Evolutionary conservation across 1,139 yeast genomes (phyloP), one percentile per base, ranked within the genome.

Genomic region (Lodderomyces jiufengensis): DNA sequence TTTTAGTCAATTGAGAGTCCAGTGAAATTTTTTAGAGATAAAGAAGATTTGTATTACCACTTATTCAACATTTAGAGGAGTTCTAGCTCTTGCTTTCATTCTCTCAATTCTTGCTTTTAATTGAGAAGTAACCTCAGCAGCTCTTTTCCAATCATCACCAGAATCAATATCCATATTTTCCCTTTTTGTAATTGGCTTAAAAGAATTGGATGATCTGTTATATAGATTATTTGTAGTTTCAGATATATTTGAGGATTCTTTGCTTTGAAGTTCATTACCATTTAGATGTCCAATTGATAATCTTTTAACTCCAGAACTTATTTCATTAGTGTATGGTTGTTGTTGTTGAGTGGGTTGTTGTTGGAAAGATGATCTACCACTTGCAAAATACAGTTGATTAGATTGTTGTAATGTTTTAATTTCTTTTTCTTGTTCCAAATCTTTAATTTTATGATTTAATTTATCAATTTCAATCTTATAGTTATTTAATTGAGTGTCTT

Each of bases 81-180:
- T 29, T 24, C 43, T 33, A 24, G 48, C 37, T 38, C 49, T 36
- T 11, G 86, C 86, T 55, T 82, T 84, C 96, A 88, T 87, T 58
- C 84, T 82, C 56, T 86, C 95, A 33, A 90, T 88, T 46, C 96
- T 66, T 1, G 88, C 95, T 54, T 84, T 84, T 52, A 85, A 70
- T 55, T 84, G 94, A 11, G 79, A 77, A 1, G 97, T 88, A 10
- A 87, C 94, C 47, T 85, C 95, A 0, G 94, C 92, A 0, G 96
- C 96, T 35, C 92, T 74, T 50, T 75, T 77, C 96, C 96, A 88
- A 48, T 84, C 95, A 47, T 80, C 86, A 36, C 70, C 73, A 27
- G 70, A 62, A 36, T 70, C 73, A 33, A 64, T 46, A 41, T 64
- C 43, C 38, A 40, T 27, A 10, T 34, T 21, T 27, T 41, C 44